phyloP scores from a whole-genome alignment of 2,329 filamentous ascomycete species.

The Blumeria hordei region DNA sequence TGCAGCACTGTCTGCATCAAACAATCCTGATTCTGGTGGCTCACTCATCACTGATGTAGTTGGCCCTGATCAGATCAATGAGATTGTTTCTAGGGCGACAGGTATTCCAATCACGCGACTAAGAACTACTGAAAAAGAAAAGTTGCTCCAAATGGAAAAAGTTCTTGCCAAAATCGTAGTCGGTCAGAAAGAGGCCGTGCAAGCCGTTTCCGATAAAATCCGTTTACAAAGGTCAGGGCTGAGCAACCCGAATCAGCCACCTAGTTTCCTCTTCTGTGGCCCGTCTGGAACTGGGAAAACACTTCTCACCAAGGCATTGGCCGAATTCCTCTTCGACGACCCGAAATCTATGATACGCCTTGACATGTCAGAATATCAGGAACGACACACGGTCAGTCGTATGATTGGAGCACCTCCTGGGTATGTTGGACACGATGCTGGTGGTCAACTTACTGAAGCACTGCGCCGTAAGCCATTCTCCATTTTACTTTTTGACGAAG shows the following conservation, averaged over 20 bases:
- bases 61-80: constrained; percentile 94
- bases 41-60: constrained; percentile 81
- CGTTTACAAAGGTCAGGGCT: constrained; percentile 85
- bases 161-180: constrained; percentile 65
- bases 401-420: constrained; percentile 97
- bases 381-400: constrained; percentile 77
- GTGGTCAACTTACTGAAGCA: constrained; percentile 85
- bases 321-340: constrained; percentile 95
- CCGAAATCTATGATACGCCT: constrained; percentile 95
- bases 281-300: constrained; percentile 97
- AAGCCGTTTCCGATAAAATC: constrained; percentile 85
- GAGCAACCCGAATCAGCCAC: constrained; percentile 85
- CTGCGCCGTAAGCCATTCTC: constrained; percentile 91
- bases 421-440: constrained; percentile 89
- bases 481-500: constrained; percentile 90
- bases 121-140: constrained; percentile 91
- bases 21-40: constrained; percentile 32
- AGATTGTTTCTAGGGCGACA: constrained; percentile 94
- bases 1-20: constrained; percentile 32
- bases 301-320: constrained; percentile 82
- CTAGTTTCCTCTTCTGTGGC: constrained; percentile 96
- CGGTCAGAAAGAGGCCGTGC: constrained; percentile 82
- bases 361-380: constrained; percentile 99
- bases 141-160: constrained; percentile 92
- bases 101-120: constrained; percentile 89